phyloP scores from a whole-genome alignment of 2,329 filamentous ascomycete genomes.

The Hymenoscyphus infarciens region DNA sequence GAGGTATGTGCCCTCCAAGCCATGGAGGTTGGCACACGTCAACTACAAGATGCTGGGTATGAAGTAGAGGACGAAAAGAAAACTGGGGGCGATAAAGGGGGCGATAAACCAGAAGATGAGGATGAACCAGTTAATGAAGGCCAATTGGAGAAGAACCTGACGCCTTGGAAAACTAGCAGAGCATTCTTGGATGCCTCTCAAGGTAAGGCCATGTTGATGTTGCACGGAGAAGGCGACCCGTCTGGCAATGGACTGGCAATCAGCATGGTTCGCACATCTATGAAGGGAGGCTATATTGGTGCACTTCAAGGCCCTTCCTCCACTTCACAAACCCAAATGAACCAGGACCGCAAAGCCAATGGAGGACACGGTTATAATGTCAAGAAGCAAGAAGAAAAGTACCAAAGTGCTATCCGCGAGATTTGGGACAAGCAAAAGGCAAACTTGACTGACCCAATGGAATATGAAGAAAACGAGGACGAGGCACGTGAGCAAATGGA shows the following conservation, averaged over 20 bases:
- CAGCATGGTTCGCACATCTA: conserved; percentile 95
- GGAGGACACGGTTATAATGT: conserved; percentile 98
- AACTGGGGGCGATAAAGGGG: conserved; percentile 41
- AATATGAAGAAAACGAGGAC: conserved; percentile 59
- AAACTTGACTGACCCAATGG: conserved; percentile 69
- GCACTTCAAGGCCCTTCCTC: conserved; percentile 66
- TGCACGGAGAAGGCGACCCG: conserved; percentile 92
- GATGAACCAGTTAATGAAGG: conserved; percentile 34
- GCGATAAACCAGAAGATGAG: conserved; percentile 13
- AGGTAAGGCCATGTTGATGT: conserved; percentile 92
- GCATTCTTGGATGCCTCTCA: conserved; percentile 92
- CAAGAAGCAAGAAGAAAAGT: conserved; percentile 86
- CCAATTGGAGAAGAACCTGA: conserved; percentile 77
- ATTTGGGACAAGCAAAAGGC: conserved; percentile 89
- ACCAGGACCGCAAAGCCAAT: conserved; percentile 71
- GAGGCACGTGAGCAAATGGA: conserved; percentile 25
- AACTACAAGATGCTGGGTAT: conserved; percentile 87
- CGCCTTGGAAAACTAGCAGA: conserved; percentile 94
- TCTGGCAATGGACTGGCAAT: conserved; percentile 91
- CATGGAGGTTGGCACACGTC: conserved; percentile 92
- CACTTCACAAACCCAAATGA: conserved; percentile 74
- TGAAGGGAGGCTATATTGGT: conserved; percentile 95
- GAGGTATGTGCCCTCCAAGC: conserved; percentile 92
- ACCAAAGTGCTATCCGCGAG: conserved; percentile 83
- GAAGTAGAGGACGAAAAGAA: conserved; percentile 61